Base-by-base conservation (phyloP, 352 stramenopile species). In the Pythium periplocum region DNA sequence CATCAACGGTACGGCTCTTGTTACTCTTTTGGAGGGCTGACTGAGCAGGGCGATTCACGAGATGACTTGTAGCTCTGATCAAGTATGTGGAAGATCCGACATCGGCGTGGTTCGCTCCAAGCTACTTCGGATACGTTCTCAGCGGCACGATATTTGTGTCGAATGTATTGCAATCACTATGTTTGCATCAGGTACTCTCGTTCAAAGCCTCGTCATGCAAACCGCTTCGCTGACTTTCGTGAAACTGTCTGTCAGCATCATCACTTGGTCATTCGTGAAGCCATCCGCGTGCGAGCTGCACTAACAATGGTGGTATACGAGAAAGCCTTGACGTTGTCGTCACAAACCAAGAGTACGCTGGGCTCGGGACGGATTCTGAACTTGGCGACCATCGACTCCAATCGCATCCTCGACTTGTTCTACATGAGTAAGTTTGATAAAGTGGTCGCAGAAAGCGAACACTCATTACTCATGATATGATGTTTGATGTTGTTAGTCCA, bases 361-460 rank as follows among this genome's bases (percentile, higher is more conserved):
- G 73, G 74, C 30, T 73, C 83, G 0, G 90, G 91, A 4, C 74
- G 93, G 55, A 97, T 98, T 48, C 74, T 95, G 1, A 98, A 97
- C 57, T 73, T 98, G n/a, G 93, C 97, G 57, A 96, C 86, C 26
- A 93, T 96, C 56, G 96, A 99, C 66, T 72, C 88, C 0, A 85
- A 96, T 55, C 77, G 86, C 9, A 73, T 99, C 41, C 87, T 97
- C 44, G 86, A 98, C 52, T 56, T 88, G 4, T 79, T 86, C 43
- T 83, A 83, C 64, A 51, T 53, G 33, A 50, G 60, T 71, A 12
- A 47, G 66, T 26, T 26, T 26, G 17, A 26, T 26, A 26, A 26
- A 26, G 17, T 26, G 17, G 17, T 26, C 17, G 17, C 17, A 26
- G 17, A 26, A 26, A 26, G 17, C 17, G 17, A 26, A 26, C 17